Evolutionary conservation across 202 grass and related monocot species (phyloP).

Genomic region (Carex arenaria): DNA sequence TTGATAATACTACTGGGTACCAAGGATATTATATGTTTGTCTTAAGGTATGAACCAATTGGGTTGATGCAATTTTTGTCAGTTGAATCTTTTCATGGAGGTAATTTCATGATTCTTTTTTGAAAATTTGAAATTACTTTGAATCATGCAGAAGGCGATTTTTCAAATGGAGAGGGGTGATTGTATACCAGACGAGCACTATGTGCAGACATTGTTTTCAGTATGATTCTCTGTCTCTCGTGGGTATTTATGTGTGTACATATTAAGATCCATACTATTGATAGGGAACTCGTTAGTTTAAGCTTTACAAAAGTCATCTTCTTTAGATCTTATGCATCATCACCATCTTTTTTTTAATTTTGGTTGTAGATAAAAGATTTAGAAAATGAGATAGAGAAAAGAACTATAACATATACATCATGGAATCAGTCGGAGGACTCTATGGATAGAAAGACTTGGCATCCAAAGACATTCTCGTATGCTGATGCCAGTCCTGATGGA

Average conservation of each 20-base stretch:
- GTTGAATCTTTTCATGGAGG: background rate
- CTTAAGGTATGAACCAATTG: background rate
- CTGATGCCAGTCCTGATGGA: conserved; percentile 48
- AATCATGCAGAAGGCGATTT: conserved; percentile 53
- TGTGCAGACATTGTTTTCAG: conserved; percentile 92
- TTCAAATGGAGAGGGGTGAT: conserved; percentile 44
- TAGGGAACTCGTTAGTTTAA: background rate
- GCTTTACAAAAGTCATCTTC: background rate
- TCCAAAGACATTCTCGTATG: conserved; percentile 76
- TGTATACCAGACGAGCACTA: conserved; percentile 98
- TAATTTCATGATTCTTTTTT: conserved; percentile 24
- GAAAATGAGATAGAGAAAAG: conserved; percentile 94
- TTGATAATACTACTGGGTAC: conserved; percentile 23
- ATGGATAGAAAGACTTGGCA: conserved; percentile 77
- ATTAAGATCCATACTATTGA: background rate
- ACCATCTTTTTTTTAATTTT: conserved; percentile 15
- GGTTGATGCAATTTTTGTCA: background rate
- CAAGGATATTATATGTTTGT: conserved; percentile 14
- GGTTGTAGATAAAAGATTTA: conserved; percentile 66
- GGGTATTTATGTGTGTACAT: background rate
- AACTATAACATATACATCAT: conserved; percentile 93
- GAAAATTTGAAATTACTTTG: conserved; percentile 9
- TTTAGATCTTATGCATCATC: conserved; percentile 12
- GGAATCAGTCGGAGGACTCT: conserved; percentile 75
- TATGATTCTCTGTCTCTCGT: conserved; percentile 30